Evolutionary conservation across 2,329 filamentous ascomycete species (phyloP), one percentile per base, ranked within the genome.

Genomic region (Exophiala lecanii-corni): DNA sequence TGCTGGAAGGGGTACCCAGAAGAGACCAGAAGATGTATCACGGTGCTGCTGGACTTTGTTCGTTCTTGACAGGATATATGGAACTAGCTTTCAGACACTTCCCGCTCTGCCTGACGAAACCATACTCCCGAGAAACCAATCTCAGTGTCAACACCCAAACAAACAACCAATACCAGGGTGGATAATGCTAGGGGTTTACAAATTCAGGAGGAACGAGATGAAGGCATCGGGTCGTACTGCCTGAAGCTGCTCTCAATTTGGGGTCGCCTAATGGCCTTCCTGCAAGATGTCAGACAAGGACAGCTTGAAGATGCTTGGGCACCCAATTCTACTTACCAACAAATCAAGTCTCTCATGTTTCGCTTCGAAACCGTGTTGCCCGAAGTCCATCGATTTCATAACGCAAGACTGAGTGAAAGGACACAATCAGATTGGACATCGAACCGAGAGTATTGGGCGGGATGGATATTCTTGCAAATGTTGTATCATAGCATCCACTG

Each of bases 401-500:
- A 47, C n/a, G 34, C 41, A 4, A 47, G 37, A 15, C 47, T 51
- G 17, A 28, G 41, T 21, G 45, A 45, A 9, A 41, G 38, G 19
- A 32, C 40, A 18, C 15, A 23, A 25, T 20, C 39, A 5, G 49
- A 47, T n/a, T 26, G 51, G 13, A 12, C 37, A n/a, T 33, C 15
- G 2, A 26, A 45, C n/a, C 45, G 45, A 16, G 21, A 20, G 17
- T 54, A 54, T 34, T 54, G 51, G 51, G 43, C 45, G 16, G 19
- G 45, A 9, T 54, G 51, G 51, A 28, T 54, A 13, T 47, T 45
- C 23, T 45, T 41, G 16, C 51, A 54, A 16, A 41, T 44, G 15
- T 21, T 54, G 30, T 54, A 54, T 31, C 51, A 54, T 33, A 35
- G 42, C 16, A 47, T 51, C 19, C 49, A 54, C 15, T 50, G 47